Percentiles rank a stretch among this genome's conserved stretches.
These are phyloP conservation scores for Guadua angustifolia DNA, from an alignment of 176 grass and related monocot species.

Conservation along the genomic window DNA sequence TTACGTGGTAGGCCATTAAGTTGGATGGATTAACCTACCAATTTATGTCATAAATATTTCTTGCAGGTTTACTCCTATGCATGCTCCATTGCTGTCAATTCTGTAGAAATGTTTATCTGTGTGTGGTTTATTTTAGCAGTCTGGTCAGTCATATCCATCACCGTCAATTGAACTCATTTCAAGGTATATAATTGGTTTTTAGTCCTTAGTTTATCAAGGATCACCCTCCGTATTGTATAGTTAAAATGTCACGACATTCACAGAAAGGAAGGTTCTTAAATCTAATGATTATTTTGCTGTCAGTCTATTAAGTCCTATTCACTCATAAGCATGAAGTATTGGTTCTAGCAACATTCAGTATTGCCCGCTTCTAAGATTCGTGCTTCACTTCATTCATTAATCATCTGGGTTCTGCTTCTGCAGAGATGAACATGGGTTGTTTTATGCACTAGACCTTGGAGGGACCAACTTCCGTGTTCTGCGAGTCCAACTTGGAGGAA, in stretches of 20 bases:
- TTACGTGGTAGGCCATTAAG: not conserved
- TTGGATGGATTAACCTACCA: not conserved
- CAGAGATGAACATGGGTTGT: constrained; percentile 67
- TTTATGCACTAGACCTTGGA: constrained; percentile 86
- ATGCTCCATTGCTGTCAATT: not conserved
- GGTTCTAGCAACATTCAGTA: not conserved
- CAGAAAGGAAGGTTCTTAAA: not conserved
- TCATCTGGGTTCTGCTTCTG: constrained; percentile 12
- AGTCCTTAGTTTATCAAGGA: constrained; percentile 19
- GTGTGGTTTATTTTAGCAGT: not conserved
- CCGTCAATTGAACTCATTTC: not conserved
- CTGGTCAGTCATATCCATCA: not conserved
- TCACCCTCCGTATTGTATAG: not conserved
- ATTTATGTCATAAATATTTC: not conserved
- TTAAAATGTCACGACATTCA: not conserved
- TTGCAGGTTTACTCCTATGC: not conserved
- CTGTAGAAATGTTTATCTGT: not conserved
- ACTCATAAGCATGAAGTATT: not conserved
- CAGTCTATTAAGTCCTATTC: not conserved
- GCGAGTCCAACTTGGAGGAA: constrained; percentile 82
- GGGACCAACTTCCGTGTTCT: constrained; percentile 87
- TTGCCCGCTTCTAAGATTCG: not conserved
- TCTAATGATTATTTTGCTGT: not conserved
- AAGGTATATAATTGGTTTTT: not conserved
- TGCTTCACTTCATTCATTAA: constrained; percentile 3